These are phyloP conservation scores for Talaromyces wortmannii DNA, from an alignment of 495 filamentous ascomycete species.

Conservation along the genomic window DNA sequence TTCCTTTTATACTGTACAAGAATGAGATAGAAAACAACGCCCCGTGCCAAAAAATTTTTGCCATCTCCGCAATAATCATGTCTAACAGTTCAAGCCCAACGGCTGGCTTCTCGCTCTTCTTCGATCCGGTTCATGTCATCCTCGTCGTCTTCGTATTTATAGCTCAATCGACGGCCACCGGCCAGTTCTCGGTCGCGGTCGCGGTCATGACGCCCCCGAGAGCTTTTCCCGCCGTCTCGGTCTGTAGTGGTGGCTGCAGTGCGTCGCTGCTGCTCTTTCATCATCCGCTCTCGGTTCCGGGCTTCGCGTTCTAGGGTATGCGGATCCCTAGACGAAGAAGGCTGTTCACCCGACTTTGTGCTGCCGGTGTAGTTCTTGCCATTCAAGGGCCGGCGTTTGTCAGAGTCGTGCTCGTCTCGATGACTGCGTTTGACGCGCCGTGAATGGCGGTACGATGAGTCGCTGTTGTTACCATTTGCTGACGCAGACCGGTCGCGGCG, in stretches of 20 bases:
- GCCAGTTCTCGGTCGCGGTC: constrained; percentile 19
- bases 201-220: constrained; percentile 44
- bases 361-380: constrained; percentile 11
- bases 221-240: constrained; percentile 30
- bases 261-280: constrained; percentile 73
- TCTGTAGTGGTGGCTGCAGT: constrained; percentile 42
- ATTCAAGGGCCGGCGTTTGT: constrained; percentile 8
- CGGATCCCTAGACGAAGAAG: constrained; percentile 49
- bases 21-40: no score
- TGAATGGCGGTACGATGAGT: constrained; percentile 31
- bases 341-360: constrained; percentile 9
- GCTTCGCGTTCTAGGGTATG: constrained; percentile 73
- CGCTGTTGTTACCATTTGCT: constrained; percentile 15
- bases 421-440: constrained; percentile 30
- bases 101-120: constrained; percentile 36
- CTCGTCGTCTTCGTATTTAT: constrained; percentile 56
- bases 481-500: constrained; percentile 46
- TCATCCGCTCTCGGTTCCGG: constrained; percentile 65
- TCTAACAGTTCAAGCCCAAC: constrained; percentile 13
- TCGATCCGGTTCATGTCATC: constrained; percentile 37
- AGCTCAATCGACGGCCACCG: constrained; percentile 45
- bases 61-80: no score
- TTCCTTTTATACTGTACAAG: no score
- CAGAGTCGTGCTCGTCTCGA: constrained; percentile 17
- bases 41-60: no score